Evolutionary conservation across 495 filamentous ascomycete species (phyloP).

Genomic region (Hypomontagnella monticulosa): DNA sequence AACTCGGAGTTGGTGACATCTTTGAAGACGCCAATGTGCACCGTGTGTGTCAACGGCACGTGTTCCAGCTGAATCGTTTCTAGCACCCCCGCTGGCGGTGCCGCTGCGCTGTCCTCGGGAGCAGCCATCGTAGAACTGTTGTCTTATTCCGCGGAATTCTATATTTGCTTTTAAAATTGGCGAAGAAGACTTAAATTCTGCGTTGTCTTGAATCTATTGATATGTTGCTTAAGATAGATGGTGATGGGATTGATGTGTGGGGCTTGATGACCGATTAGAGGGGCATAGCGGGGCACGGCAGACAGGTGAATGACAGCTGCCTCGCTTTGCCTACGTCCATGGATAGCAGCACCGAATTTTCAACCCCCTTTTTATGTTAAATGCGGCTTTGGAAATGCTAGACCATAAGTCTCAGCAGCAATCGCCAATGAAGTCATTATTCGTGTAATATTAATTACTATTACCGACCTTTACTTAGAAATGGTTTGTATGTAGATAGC

Average conservation of each 20-base stretch:
- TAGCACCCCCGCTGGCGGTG: conserved; percentile 24
- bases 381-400: too few relatives aligned
- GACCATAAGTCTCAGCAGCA: too few relatives aligned
- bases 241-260: background rate
- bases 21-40: conserved; percentile 78
- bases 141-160: background rate
- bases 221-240: background rate
- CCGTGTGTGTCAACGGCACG: conserved; percentile 67
- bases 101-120: background rate
- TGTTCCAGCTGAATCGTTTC: conserved; percentile 75
- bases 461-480: too few relatives aligned
- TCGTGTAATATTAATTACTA: too few relatives aligned
- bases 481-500: too few relatives aligned
- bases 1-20: conserved; percentile 79
- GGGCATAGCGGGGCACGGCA: conserved; percentile 41
- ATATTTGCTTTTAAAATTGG: background rate
- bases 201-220: background rate
- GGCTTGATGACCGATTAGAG: background rate
- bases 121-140: conserved; percentile 17
- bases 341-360: too few relatives aligned
- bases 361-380: too few relatives aligned
- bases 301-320: conserved; percentile 32
- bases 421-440: too few relatives aligned
- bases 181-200: background rate
- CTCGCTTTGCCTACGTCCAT: too few relatives aligned